Percentiles rank a stretch among this genome's conserved stretches.
Evolutionary conservation across 2,329 filamentous ascomycete genomes (phyloP).

Genomic region (Teratosphaeria destructans): DNA sequence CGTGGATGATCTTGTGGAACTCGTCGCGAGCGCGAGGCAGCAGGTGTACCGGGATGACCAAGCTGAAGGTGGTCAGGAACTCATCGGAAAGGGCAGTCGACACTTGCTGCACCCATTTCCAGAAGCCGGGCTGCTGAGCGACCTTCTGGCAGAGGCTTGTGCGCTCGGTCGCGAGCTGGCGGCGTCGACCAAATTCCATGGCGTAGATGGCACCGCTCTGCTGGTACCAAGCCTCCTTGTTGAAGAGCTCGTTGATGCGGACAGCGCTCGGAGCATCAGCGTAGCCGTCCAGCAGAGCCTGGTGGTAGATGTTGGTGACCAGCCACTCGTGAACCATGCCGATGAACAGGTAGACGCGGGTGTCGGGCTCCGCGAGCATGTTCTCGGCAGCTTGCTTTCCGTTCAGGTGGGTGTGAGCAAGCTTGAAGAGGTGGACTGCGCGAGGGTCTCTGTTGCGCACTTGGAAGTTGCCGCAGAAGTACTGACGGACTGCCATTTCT

Average conservation of each 20-base stretch:
- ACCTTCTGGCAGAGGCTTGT: conserved; percentile 3
- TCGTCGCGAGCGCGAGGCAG: not conserved
- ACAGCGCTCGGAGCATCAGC: not conserved
- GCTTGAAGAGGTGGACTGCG: not conserved
- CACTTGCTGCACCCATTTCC: conserved; percentile 6
- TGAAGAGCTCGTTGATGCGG: not conserved
- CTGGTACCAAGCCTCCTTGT: not conserved
- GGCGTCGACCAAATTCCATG: not conserved
- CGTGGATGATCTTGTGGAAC: conserved; percentile 3
- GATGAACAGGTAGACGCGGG: conserved; percentile 3
- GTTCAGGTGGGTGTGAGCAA: not conserved
- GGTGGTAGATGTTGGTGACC: conserved; percentile 1
- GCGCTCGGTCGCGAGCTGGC: conserved; percentile 1
- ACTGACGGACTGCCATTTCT: conserved; percentile 3
- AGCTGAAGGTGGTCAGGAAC: conserved; percentile 1
- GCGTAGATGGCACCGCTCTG: not conserved
- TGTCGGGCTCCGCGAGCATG: not conserved
- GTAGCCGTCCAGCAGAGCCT: not conserved
- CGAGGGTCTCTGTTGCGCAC: not conserved
- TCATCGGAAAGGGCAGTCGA: not conserved
- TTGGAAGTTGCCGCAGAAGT: not conserved
- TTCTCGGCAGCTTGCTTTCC: conserved; percentile 1
- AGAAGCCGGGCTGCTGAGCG: conserved; percentile 5
- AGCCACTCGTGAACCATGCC: conserved; percentile 4
- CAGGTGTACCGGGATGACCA: not conserved